These are phyloP conservation scores for Nemania serpens DNA, from an alignment of 2,329 filamentous ascomycete genomes.

Conservation along the genomic window DNA sequence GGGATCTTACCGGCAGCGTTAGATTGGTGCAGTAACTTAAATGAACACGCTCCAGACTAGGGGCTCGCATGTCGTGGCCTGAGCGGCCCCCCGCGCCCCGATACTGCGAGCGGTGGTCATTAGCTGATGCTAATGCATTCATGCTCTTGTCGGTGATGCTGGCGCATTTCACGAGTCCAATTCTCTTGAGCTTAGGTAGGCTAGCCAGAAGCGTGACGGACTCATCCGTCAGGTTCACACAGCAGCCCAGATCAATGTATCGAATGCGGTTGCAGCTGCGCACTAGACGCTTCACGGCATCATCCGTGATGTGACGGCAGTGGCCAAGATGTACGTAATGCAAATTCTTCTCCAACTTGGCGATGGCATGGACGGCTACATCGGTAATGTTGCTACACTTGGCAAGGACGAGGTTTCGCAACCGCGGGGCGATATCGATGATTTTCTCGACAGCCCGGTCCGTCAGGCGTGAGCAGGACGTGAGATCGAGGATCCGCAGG, in stretches of 20 bases:
- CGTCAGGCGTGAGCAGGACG: constrained; percentile 81
- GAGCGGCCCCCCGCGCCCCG: constrained; percentile 53
- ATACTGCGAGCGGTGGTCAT: constrained; percentile 55
- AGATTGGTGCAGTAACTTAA: constrained; percentile 91
- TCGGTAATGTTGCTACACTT: constrained; percentile 96
- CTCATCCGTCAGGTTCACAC: constrained; percentile 81
- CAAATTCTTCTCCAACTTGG: constrained; percentile 88
- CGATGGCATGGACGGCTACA: constrained; percentile 82
- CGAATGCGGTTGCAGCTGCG: constrained; percentile 88
- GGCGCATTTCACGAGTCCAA: constrained; percentile 92
- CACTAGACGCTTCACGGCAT: constrained; percentile 82
- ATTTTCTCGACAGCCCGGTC: constrained; percentile 90
- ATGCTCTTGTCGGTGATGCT: constrained; percentile 91
- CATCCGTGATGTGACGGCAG: constrained; percentile 88
- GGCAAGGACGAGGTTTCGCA: constrained; percentile 90
- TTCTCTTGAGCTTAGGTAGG: constrained; percentile 90
- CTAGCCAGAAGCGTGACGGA: constrained; percentile 84
- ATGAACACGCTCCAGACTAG: constrained; percentile 88
- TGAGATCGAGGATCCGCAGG: constrained; percentile 90
- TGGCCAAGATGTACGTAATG: constrained; percentile 97
- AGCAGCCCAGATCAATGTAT: constrained; percentile 98
- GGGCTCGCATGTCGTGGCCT: constrained; percentile 57
- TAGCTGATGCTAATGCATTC: constrained; percentile 76
- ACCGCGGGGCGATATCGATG: constrained; percentile 79
- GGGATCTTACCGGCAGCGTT: constrained; percentile 69